These are phyloP conservation scores for Actinomucor elegans DNA, from an alignment of 371 early-diverging fungal genomes.

Conservation along the genomic window DNA sequence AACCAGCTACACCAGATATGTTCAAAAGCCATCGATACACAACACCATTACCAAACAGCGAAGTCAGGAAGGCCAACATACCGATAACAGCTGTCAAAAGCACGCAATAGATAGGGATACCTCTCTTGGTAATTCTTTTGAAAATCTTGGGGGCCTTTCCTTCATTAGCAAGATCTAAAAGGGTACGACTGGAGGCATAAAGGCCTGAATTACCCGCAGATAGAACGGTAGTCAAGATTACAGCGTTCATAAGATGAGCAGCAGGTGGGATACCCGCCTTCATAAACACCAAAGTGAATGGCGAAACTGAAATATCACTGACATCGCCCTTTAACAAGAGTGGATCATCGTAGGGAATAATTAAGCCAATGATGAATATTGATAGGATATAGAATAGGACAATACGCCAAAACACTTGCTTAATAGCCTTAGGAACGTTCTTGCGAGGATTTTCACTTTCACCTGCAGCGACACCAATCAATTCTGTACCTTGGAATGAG, in stretches of 20 bases:
- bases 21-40: constrained; percentile 59
- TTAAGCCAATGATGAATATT: constrained; percentile 66
- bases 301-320: constrained; percentile 54
- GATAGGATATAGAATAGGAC: constrained; percentile 65
- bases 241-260: constrained; percentile 46
- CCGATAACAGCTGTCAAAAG: constrained; percentile 46
- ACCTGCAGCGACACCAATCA: constrained; percentile 75
- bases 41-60: constrained; percentile 45
- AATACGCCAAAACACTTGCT: constrained; percentile 54
- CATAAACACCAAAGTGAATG: constrained; percentile 66
- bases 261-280: constrained; percentile 48
- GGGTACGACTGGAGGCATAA: constrained; percentile 70
- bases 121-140: constrained; percentile 43
- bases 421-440: constrained; percentile 58
- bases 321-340: constrained; percentile 49
- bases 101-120: constrained; percentile 57
- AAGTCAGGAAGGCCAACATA: constrained; percentile 55
- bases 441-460: constrained; percentile 73
- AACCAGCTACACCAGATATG: constrained; percentile 72
- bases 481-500: constrained; percentile 83
- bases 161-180: constrained; percentile 61
- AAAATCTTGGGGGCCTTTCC: constrained; percentile 57
- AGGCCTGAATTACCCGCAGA: constrained; percentile 70
- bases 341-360: constrained; percentile 62
- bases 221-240: constrained; percentile 56